Percentiles rank a stretch among this genome's conserved stretches.
These are phyloP conservation scores for Bruguiera sexangula DNA, from an alignment of 345 rosid species.

Conservation along the genomic window DNA sequence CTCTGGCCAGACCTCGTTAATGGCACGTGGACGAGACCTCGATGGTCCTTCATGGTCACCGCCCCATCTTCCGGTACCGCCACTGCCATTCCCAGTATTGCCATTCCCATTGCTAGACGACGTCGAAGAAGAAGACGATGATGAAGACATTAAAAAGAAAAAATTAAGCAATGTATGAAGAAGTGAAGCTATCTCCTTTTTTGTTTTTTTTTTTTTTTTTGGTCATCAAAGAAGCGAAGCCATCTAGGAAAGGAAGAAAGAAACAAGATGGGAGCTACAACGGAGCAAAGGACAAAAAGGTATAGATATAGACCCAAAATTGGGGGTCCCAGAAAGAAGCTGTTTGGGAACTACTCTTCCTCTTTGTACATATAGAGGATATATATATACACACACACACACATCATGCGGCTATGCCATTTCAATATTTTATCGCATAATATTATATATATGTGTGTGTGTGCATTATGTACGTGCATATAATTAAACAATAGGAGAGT, in stretches of 20 bases:
- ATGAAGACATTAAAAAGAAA: constrained; percentile 22
- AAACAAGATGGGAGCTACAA: constrained; percentile 25
- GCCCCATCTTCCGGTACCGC: constrained; percentile 20
- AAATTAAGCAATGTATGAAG: not conserved
- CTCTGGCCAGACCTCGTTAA: constrained; percentile 84
- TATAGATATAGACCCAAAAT: constrained; percentile 57
- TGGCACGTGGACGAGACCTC: constrained; percentile 44
- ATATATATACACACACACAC: not conserved
- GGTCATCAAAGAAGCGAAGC: not conserved
- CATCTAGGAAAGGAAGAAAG: constrained; percentile 21
- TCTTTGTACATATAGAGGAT: constrained; percentile 11
- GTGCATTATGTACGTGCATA: not conserved
- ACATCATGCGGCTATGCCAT: too few species aligned
- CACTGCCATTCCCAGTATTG: constrained; percentile 13
- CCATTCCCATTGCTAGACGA: constrained; percentile 29
- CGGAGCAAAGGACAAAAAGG: constrained; percentile 60
- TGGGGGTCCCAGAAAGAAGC: constrained; percentile 55
- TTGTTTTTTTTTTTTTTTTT: too few species aligned
- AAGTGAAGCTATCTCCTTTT: not conserved
- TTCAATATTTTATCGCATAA: too few species aligned
- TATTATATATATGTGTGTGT: too few species aligned
- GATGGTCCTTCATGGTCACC: constrained; percentile 62
- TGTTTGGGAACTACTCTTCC: constrained; percentile 7
- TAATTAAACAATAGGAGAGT: not conserved
- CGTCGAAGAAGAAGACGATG: constrained; percentile 28